A percentile compares a stretch with the other conserved stretches of the same genome.
Conservation (phyloP, 768 basidiomycete genomes). For the Cystoderma amianthinum region DNA sequence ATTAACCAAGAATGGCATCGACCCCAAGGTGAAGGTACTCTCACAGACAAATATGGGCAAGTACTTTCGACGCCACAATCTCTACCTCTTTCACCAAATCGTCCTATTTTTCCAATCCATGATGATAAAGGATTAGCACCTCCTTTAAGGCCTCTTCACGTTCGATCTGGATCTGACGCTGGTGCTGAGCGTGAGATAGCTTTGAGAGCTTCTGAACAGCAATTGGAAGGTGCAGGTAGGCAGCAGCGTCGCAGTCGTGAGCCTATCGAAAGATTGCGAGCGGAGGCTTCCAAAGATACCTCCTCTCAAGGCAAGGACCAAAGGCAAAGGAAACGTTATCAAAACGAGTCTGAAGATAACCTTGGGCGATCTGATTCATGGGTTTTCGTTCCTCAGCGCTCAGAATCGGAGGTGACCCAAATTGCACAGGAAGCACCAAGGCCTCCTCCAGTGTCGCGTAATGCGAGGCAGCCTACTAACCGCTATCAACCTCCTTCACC, state of each 20-base stretch:
- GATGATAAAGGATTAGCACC: conserved; percentile 32
- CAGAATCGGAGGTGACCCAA: conserved; percentile 21
- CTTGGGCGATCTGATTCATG: conserved; percentile 16
- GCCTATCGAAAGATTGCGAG: conserved; percentile 17
- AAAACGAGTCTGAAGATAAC: conserved; percentile 16
- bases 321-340: conserved; percentile 15
- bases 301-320: conserved; percentile 11
- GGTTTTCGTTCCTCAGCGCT: conserved; percentile 20
- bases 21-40: conserved; percentile 9
- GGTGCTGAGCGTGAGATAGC: conserved; percentile 39
- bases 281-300: conserved; percentile 25
- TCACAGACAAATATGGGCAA: conserved; percentile 24
- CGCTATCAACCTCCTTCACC: conserved; percentile 25
- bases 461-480: conserved; percentile 9
- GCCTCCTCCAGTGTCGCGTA: conserved; percentile 8
- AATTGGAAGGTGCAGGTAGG: conserved; percentile 19
- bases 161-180: conserved; percentile 45
- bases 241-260: conserved; percentile 24
- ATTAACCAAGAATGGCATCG: conserved; percentile 10
- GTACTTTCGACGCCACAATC: conserved; percentile 24
- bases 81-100: conserved; percentile 40
- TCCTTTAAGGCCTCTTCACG: conserved; percentile 23
- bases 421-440: conserved; percentile 13
- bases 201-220: conserved; percentile 30
- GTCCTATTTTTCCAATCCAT: conserved; percentile 25